These are phyloP conservation scores for Penicillium salamii DNA, from an alignment of 495 filamentous ascomycete species.

Conservation along the genomic window DNA sequence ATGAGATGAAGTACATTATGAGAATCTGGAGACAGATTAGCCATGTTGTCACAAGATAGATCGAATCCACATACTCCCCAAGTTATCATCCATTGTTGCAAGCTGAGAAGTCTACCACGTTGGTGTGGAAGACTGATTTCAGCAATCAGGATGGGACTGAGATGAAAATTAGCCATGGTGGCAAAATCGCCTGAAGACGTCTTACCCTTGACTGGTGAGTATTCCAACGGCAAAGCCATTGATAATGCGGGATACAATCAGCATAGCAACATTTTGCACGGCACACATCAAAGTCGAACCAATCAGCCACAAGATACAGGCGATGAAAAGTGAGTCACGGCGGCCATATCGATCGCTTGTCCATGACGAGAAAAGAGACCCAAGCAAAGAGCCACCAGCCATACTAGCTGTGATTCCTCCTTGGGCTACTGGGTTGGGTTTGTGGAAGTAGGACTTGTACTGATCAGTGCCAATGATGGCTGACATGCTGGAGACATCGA, in stretches of 20 bases:
- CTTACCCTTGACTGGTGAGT: slow-evolving; percentile 20
- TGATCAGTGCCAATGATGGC: slow-evolving; percentile 21
- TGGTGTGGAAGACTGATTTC: slow-evolving; percentile 22
- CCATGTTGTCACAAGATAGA: background rate
- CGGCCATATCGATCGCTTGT: slow-evolving; percentile 19
- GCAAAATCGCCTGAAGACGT: background rate
- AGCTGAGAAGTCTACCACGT: slow-evolving; percentile 16
- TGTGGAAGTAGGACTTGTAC: slow-evolving; percentile 19
- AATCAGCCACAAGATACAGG: slow-evolving; percentile 18
- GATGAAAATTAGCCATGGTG: background rate
- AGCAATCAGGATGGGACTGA: slow-evolving; percentile 19
- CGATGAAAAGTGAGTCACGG: slow-evolving; percentile 19
- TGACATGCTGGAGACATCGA: slow-evolving; percentile 24
- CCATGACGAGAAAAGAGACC: slow-evolving; percentile 16
- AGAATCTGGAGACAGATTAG: slow-evolving; percentile 10
- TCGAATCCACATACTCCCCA: slow-evolving; percentile 13
- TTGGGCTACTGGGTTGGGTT: slow-evolving; percentile 14
- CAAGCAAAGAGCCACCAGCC: slow-evolving; percentile 18
- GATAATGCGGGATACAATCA: slow-evolving; percentile 16
- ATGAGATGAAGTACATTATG: slow-evolving; percentile 24
- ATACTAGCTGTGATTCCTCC: slow-evolving; percentile 22
- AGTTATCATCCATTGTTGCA: slow-evolving; percentile 24
- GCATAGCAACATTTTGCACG: slow-evolving; percentile 17
- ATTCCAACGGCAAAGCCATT: slow-evolving; percentile 21
- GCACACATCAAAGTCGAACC: slow-evolving; percentile 22